Conservation (phyloP, 306 rosid genomes). For the Dalbergia cochinchinensis region DNA sequence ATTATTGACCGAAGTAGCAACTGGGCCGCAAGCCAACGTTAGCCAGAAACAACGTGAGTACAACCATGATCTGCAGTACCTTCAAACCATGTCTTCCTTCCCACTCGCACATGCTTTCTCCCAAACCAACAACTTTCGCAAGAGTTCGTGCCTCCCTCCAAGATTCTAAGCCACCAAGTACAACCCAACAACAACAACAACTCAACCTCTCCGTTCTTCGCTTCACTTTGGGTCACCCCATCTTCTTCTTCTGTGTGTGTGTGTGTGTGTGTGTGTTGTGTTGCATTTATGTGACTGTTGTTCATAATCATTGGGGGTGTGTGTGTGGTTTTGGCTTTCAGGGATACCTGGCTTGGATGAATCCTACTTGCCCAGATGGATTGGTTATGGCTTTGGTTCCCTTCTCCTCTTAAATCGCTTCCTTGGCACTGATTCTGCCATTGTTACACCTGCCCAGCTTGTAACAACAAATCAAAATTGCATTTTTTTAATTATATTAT, state of each 20-base stretch:
- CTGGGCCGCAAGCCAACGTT: neutral
- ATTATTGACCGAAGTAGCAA: neutral
- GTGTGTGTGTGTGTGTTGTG: neutral
- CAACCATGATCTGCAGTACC: slow-evolving; percentile 16
- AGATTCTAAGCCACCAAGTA: slow-evolving; percentile 57
- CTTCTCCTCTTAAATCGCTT: slow-evolving; percentile 80
- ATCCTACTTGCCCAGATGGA: slow-evolving; percentile 97
- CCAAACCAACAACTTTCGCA: slow-evolving; percentile 33
- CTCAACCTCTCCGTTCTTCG: slow-evolving; percentile 92
- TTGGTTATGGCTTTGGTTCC: slow-evolving; percentile 91
- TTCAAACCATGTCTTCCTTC: slow-evolving; percentile 49
- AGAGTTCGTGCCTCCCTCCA: slow-evolving; percentile 64
- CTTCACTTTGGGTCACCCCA: slow-evolving; percentile 76
- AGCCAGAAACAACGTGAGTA: slow-evolving; percentile 49
- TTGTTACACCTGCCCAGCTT: slow-evolving; percentile 67
- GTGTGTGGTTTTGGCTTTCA: slow-evolving; percentile 39
- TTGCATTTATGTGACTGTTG: neutral
- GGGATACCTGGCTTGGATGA: slow-evolving; percentile 96
- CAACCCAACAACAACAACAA: slow-evolving; percentile 47
- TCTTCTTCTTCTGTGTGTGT: neutral
- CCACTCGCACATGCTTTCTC: slow-evolving; percentile 32
- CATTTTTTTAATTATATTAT: neutral
- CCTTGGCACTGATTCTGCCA: slow-evolving; percentile 63
- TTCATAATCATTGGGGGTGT: too few species aligned
- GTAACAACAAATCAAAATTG: slow-evolving; percentile 48